These are phyloP conservation scores for Raffaelea arxii DNA, from an alignment of 2,329 filamentous ascomycete species.

Conservation along the genomic window DNA sequence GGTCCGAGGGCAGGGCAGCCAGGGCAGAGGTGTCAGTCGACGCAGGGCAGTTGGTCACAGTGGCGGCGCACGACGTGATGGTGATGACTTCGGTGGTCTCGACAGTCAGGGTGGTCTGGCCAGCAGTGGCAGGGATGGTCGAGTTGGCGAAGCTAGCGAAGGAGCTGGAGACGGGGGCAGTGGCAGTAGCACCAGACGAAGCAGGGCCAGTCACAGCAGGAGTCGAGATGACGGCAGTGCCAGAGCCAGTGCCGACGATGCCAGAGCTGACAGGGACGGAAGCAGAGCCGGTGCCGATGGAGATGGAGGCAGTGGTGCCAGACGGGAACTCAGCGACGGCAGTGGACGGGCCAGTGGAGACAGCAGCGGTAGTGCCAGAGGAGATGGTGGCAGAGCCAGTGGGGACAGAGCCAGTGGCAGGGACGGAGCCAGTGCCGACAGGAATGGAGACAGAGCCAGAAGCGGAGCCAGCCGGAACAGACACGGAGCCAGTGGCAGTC, in stretches of 20 bases:
- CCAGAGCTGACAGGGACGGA: too few species aligned
- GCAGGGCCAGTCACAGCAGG: neutral
- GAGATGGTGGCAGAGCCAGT: neutral
- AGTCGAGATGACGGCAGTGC: neutral
- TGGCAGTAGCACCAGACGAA: neutral
- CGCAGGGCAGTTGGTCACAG: constrained; percentile 17
- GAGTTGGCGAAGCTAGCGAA: neutral
- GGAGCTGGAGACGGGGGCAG: neutral
- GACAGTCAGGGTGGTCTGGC: constrained; percentile 29
- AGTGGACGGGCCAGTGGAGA: too few species aligned
- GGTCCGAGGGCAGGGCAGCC: constrained; percentile 18
- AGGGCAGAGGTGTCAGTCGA: constrained; percentile 27
- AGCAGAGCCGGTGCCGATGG: too few species aligned
- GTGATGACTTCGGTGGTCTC: constrained; percentile 30
- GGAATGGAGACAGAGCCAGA: neutral
- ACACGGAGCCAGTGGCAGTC: neutral
- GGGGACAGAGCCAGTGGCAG: neutral
- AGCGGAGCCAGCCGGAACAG: too few species aligned
- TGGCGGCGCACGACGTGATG: constrained; percentile 16
- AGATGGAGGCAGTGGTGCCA: neutral
- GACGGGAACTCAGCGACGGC: neutral
- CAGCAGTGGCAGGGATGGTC: constrained; percentile 2
- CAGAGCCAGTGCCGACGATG: neutral
- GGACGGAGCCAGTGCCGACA: neutral
- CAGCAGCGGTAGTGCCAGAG: too few species aligned